These are phyloP conservation scores for Cryptococcus jaspeensis DNA, from an alignment of 1,284 basidiomycete species.

Conservation along the genomic window DNA sequence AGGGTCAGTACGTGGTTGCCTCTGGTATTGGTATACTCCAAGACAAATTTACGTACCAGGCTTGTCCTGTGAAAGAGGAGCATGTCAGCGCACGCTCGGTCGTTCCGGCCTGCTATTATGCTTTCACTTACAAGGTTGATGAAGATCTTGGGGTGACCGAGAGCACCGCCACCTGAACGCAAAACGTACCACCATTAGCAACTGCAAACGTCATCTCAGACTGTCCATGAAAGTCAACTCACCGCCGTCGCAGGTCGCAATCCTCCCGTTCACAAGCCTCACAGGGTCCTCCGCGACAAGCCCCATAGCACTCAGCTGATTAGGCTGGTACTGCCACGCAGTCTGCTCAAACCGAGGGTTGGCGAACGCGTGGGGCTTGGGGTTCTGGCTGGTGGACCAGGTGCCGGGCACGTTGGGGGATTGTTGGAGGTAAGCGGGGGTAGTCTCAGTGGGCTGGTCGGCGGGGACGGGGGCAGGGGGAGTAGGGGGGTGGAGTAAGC, in stretches of 20 bases:
- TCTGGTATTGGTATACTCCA: no score
- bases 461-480: constrained; percentile 19
- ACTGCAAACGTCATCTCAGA: not conserved
- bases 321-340: constrained; percentile 78
- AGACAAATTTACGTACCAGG: constrained; percentile 61
- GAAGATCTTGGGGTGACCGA: constrained; percentile 94
- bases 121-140: constrained; percentile 72
- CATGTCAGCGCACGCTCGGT: not conserved
- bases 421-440: constrained; percentile 55
- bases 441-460: constrained; percentile 24
- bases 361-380: constrained; percentile 41
- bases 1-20: not conserved
- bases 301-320: constrained; percentile 87
- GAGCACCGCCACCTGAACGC: constrained; percentile 77
- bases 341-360: constrained; percentile 82
- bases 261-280: constrained; percentile 72
- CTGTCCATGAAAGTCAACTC: constrained; percentile 40
- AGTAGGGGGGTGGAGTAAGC: constrained; percentile 8
- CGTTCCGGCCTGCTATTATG: no score
- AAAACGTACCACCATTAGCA: not conserved
- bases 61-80: constrained; percentile 56
- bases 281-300: constrained; percentile 84
- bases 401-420: constrained; percentile 73
- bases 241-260: constrained; percentile 93
- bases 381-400: constrained; percentile 72